Percentiles rank a stretch among this genome's conserved stretches.
Evolutionary conservation across 2,329 filamentous ascomycete genomes (phyloP).

Genomic region (Fusarium fracticaudum): DNA sequence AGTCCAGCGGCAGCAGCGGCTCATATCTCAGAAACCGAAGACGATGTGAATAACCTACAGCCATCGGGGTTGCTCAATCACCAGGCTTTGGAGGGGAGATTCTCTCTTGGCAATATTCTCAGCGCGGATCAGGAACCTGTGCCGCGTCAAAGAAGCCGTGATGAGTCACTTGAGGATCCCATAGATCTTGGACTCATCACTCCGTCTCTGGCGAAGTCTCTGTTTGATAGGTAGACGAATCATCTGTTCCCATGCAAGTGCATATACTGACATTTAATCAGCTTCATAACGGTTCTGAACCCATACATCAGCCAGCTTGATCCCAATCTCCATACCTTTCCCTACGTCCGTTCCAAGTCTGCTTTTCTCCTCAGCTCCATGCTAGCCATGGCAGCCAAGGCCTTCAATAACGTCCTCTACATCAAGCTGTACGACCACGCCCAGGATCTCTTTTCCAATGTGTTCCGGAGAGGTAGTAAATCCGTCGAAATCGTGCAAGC

Average conservation of each 20-base stretch:
- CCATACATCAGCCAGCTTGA: background rate
- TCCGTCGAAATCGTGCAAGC: background rate
- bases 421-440: background rate
- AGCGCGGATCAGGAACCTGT: background rate
- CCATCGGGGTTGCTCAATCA: background rate
- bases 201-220: background rate
- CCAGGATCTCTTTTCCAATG: background rate
- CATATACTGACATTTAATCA: fast-evolving
- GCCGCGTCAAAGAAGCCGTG: background rate
- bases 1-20: background rate
- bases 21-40: background rate
- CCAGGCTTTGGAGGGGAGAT: background rate
- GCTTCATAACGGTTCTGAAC: background rate
- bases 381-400: background rate
- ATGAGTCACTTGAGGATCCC: background rate
- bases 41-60: background rate
- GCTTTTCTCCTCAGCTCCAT: background rate
- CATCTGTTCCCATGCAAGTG: too few relatives aligned
- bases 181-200: background rate
- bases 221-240: background rate
- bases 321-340: background rate
- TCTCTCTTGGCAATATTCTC: background rate
- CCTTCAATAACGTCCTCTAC: background rate
- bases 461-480: background rate
- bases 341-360: background rate